Conservation (phyloP, 2,329 filamentous ascomycete genomes). For the Talaromyces piceae region DNA sequence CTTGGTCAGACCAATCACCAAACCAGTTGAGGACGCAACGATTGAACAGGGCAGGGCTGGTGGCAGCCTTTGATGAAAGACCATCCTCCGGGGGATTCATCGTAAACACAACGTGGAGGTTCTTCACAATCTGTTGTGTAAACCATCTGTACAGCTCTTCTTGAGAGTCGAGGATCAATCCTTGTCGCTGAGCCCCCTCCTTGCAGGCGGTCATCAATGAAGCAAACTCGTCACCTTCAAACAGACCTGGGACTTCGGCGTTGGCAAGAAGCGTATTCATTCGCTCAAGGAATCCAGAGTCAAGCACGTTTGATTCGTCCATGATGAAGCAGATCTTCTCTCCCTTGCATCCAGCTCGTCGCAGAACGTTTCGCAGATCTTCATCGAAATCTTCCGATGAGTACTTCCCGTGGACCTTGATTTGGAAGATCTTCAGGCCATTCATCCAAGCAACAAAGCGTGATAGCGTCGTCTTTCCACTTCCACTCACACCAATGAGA, state of each 20-base stretch:
- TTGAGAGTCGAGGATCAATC: constrained; percentile 88
- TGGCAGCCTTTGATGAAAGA: constrained; percentile 90
- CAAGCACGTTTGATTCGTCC: constrained; percentile 97
- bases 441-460: constrained; percentile 99
- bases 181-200: constrained; percentile 93
- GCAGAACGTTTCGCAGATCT: constrained; percentile 85
- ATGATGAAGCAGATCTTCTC: constrained; percentile 99
- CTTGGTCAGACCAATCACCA: constrained; percentile 98
- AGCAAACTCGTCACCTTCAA: constrained; percentile 97
- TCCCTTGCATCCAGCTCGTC: constrained; percentile 91
- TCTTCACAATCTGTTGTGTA: constrained; percentile 97
- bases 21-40: constrained; percentile 99
- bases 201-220: constrained; percentile 99
- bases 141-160: constrained; percentile 99
- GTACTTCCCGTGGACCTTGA: constrained; percentile 99
- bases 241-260: constrained; percentile 96
- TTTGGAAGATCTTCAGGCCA: constrained; percentile 96
- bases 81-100: constrained; percentile 99
- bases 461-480: constrained; percentile 95
- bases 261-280: constrained; percentile 99
- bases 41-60: constrained; percentile 97
- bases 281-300: constrained; percentile 95
- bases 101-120: constrained; percentile 97
- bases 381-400: constrained; percentile 98
- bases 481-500: constrained; percentile 95